A percentile compares a stretch with the other conserved stretches of the same genome.
Conservation (phyloP, 805 yeast species). For the Candida coleopterorum region DNA sequence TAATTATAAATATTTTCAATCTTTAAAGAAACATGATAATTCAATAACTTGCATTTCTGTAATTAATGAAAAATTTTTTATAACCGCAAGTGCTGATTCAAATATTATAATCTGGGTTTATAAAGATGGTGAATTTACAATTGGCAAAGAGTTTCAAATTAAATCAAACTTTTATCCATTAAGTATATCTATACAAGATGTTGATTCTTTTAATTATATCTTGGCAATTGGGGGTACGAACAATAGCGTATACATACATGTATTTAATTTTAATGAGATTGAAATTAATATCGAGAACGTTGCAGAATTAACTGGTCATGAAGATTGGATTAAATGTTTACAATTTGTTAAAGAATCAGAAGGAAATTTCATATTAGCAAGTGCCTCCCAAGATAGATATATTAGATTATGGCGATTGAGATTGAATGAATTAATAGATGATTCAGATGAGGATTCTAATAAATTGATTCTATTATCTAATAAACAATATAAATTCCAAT, state of each 20-base stretch:
- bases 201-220: slow-evolving; percentile 34
- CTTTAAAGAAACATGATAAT: slow-evolving; percentile 36
- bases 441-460: slow-evolving; percentile 49
- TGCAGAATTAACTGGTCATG: slow-evolving; percentile 79
- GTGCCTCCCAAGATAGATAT: slow-evolving; percentile 90
- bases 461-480: slow-evolving; percentile 58
- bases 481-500: slow-evolving; percentile 61
- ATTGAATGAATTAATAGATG: slow-evolving; percentile 50
- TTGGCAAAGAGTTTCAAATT: slow-evolving; percentile 28
- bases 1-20: slow-evolving; percentile 24
- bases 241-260: slow-evolving; percentile 47
- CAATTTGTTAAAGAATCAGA: slow-evolving; percentile 48
- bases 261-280: slow-evolving; percentile 27
- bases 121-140: slow-evolving; percentile 14
- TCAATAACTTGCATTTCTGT: slow-evolving; percentile 56
- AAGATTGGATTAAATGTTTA: slow-evolving; percentile 88
- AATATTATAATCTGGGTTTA: slow-evolving; percentile 47
- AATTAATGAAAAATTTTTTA: slow-evolving; percentile 33
- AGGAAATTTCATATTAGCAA: slow-evolving; percentile 65
- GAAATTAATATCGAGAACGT: slow-evolving; percentile 31
- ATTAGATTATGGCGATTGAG: slow-evolving; percentile 83
- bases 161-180: slow-evolving; percentile 43
- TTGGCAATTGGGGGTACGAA: slow-evolving; percentile 75
- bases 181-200: slow-evolving; percentile 28
- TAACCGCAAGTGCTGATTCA: slow-evolving; percentile 66